Evolutionary conservation across 1,284 basidiomycete species (phyloP), one percentile per base, ranked within the genome.

Genomic region (Microbotryomycetes sp.): DNA sequence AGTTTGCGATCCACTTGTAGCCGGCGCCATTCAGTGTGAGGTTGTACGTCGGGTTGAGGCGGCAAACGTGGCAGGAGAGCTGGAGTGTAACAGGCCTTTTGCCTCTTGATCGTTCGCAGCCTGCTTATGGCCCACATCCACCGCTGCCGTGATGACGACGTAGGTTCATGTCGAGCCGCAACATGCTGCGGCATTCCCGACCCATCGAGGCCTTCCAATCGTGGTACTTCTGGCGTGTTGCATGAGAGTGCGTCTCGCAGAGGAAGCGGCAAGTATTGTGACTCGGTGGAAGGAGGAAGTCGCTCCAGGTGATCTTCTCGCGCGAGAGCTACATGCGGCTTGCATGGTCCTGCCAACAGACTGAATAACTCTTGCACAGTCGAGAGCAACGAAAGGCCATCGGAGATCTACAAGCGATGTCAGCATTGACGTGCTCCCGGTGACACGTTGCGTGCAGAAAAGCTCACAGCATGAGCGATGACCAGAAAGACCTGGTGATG

Each of bases 121-220:
- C 62, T 59, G 2, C 48, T 28, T 45, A 67, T 65, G 5, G 60
- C 60, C 62, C 62, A 67, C 23, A 54, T 41, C 66, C 63, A 67
- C 0, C 65, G 31, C 13, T 47, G 47, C 0, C 56, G 57, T 1
- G 64, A n/a, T n/a, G n/a, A n/a, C n/a, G n/a, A n/a, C n/a, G n/a
- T n/a, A n/a, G n/a, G n/a, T n/a, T n/a, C n/a, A n/a, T n/a, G n/a
- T n/a, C n/a, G n/a, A n/a, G n/a, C n/a, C n/a, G n/a, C n/a, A n/a
- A n/a, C n/a, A n/a, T n/a, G n/a, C n/a, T n/a, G n/a, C n/a, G n/a
- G n/a, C n/a, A n/a, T n/a, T n/a, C n/a, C 35, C 9, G 35, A 9
- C 35, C 9, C 9, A 18, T 41, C 35, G 35, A 41, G 35, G 18
- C 35, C 35, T 41, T 41, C 35, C 9, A 41, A 18, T 41, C 18